phyloP scores from a whole-genome alignment of 306 rosid species.

The Corylus avellana region DNA sequence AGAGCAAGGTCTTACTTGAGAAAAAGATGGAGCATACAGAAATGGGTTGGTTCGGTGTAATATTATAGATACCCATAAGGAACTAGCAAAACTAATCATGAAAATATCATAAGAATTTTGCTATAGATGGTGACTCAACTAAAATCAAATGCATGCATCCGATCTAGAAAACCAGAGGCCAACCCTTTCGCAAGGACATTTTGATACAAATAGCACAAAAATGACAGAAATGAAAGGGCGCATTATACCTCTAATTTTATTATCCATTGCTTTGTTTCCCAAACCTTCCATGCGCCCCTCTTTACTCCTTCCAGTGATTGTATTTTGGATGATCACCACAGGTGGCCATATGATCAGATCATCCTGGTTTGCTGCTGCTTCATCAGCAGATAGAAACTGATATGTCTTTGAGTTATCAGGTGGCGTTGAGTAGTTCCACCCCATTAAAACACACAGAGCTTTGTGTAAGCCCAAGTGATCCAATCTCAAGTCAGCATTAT shows the following conservation, averaged over 20 bases:
- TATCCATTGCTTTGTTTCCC: constrained; percentile 99
- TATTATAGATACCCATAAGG: too few species aligned
- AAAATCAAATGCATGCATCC: constrained; percentile 23
- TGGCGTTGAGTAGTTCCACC: constrained; percentile 84
- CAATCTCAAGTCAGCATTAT: constrained; percentile 67
- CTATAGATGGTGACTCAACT: background rate
- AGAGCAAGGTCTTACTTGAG: too few species aligned
- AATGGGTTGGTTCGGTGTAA: too few species aligned
- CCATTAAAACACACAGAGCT: constrained; percentile 94
- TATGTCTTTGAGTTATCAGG: constrained; percentile 91
- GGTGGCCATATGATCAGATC: constrained; percentile 99
- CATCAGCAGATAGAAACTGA: constrained; percentile 79
- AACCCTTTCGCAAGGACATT: constrained; percentile 29
- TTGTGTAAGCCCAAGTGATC: constrained; percentile 98
- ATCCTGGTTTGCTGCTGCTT: constrained; percentile 90
- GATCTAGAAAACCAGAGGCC: constrained; percentile 27
- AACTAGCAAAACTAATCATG: background rate
- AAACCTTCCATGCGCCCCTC: constrained; percentile 98
- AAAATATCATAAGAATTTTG: background rate
- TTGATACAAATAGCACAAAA: constrained; percentile 30
- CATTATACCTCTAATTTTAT: constrained; percentile 82
- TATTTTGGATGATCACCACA: constrained; percentile 90
- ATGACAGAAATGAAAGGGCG: constrained; percentile 38
- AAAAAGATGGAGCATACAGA: too few species aligned
- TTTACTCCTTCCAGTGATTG: constrained; percentile 82